Conservation (phyloP, 768 basidiomycete genomes). For the Rhodotorula kratochvilovae region DNA sequence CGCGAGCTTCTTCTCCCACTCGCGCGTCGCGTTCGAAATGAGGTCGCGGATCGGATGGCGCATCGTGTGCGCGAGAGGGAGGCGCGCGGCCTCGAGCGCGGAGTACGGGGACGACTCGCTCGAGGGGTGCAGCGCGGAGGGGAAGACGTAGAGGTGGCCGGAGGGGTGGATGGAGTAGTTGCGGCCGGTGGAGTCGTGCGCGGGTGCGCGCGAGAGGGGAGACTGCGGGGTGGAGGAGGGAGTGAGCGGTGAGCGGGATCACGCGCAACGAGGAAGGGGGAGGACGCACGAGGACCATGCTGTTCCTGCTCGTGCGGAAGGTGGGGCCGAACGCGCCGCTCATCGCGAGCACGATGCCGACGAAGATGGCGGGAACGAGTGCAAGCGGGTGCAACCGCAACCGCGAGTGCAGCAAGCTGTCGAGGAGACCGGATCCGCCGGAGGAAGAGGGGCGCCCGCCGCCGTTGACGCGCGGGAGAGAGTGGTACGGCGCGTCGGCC, state of each 20-base stretch:
- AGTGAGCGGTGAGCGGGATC: neutral
- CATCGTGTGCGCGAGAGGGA: constrained; percentile 7
- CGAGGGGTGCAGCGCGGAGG: constrained; percentile 20
- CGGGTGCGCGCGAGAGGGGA: neutral
- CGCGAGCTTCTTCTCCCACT: constrained; percentile 61
- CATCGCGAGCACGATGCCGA: constrained; percentile 23
- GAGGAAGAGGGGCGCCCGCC: neutral
- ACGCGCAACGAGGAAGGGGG: neutral
- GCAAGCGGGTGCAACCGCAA: constrained; percentile 31
- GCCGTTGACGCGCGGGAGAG: neutral
- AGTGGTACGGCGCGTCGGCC: neutral
- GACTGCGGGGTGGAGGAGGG: no score
- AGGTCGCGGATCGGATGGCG: constrained; percentile 77
- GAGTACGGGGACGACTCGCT: constrained; percentile 8
- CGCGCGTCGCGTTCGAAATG: constrained; percentile 73
- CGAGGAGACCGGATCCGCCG: neutral
- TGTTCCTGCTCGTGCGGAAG: neutral
- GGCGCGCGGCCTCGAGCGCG: neutral
- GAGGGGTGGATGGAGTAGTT: constrained; percentile 33
- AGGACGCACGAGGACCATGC: constrained; percentile 3
- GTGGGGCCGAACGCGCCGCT: constrained; percentile 3
- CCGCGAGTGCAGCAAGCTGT: neutral
- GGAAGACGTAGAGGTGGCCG: constrained; percentile 34
- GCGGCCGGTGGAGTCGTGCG: neutral
- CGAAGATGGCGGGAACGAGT: constrained; percentile 24